Percentiles rank a stretch among this genome's conserved stretches.
These are phyloP conservation scores for Hygrophorus pudorinus DNA, from an alignment of 768 basidiomycete genomes.

Conservation along the genomic window DNA sequence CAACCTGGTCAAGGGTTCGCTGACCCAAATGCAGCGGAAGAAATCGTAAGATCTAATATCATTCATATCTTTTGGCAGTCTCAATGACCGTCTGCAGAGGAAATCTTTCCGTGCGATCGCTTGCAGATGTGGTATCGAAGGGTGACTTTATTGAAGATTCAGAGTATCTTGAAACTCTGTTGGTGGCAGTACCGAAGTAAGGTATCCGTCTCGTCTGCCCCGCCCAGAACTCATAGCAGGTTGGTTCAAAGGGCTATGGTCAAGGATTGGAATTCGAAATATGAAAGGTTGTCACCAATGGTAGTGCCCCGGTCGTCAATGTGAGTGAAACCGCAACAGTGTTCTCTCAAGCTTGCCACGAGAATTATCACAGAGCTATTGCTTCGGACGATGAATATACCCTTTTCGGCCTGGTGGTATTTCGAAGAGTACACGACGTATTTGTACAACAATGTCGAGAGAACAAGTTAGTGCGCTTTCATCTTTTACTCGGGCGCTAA, in stretches of 20 bases:
- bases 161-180: conserved; percentile 86
- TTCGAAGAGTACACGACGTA: conserved; percentile 85
- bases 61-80: conserved; percentile 7
- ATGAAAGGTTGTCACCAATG: conserved; percentile 82
- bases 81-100: conserved; percentile 42
- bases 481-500: neutral
- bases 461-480: conserved; percentile 57
- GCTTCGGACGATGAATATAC: conserved; percentile 83
- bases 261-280: conserved; percentile 86
- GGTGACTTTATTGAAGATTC: conserved; percentile 81
- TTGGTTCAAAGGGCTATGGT: conserved; percentile 45
- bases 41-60: conserved; percentile 48
- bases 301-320: conserved; percentile 87
- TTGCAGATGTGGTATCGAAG: conserved; percentile 75
- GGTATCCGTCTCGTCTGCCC: conserved; percentile 14
- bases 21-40: conserved; percentile 90
- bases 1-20: conserved; percentile 86
- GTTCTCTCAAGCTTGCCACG: conserved; percentile 1
- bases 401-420: conserved; percentile 78
- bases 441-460: conserved; percentile 92
- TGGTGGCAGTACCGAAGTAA: conserved; percentile 93
- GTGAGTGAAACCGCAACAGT: conserved; percentile 35
- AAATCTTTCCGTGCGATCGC: conserved; percentile 84
- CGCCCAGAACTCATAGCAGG: conserved; percentile 11
- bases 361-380: conserved; percentile 39